Evolutionary conservation across 1,284 basidiomycete genomes (phyloP).

Genomic region (Erythrobasidium hasegawianum): DNA sequence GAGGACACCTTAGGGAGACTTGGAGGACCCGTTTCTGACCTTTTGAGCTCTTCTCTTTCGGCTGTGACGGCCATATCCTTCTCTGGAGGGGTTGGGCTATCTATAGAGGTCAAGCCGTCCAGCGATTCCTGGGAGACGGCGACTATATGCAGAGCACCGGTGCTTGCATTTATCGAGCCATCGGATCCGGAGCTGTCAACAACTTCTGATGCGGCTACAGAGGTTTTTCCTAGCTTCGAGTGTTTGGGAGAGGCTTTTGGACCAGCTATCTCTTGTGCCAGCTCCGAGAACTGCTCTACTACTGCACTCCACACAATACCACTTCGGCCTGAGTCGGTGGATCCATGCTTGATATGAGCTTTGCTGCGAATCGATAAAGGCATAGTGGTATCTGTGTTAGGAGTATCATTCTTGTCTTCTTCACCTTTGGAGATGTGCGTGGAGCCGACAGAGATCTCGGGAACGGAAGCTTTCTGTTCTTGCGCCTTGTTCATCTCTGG

Average conservation of each 20-base stretch:
- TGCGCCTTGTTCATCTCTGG: background rate
- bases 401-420: background rate
- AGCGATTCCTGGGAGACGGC: background rate
- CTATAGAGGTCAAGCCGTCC: too few species aligned
- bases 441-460: background rate
- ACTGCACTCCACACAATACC: slow-evolving; percentile 32
- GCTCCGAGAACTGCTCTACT: slow-evolving; percentile 29
- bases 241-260: background rate
- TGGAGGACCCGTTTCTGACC: too few species aligned
- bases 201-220: background rate
- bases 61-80: too few species aligned
- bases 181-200: too few species aligned
- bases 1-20: background rate
- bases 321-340: slow-evolving; percentile 9
- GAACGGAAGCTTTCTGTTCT: background rate
- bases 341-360: background rate
- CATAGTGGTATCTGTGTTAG: background rate
- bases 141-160: too few species aligned
- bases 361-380: background rate
- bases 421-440: background rate
- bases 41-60: too few species aligned
- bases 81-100: too few species aligned
- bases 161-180: too few species aligned
- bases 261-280: slow-evolving; percentile 31
- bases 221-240: background rate